These are phyloP conservation scores for Suhomyces taliae DNA, from an alignment of 1,139 yeast genomes.

Conservation along the genomic window DNA sequence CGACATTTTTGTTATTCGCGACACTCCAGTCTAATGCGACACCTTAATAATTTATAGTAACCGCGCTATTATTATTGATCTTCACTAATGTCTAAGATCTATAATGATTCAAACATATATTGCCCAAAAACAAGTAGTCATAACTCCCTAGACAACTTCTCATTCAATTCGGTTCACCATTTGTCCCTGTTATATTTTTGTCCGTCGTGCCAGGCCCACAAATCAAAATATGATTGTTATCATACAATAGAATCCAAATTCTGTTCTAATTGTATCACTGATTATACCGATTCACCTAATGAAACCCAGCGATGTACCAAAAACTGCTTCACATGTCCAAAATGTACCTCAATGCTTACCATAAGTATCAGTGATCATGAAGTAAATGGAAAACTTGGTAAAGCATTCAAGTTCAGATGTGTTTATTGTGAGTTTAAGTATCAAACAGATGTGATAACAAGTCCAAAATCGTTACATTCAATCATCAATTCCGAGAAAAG, in stretches of 20 bases:
- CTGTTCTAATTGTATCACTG: slow-evolving; percentile 40
- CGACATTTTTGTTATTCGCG: background rate
- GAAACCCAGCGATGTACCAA: slow-evolving; percentile 29
- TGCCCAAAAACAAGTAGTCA: slow-evolving; percentile 17
- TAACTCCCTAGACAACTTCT: slow-evolving; percentile 10
- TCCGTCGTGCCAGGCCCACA: slow-evolving; percentile 36
- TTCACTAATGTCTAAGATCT: slow-evolving; percentile 20
- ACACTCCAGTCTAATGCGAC: background rate
- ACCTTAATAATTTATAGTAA: background rate
- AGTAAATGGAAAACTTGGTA: slow-evolving; percentile 26
- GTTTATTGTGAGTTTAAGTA: slow-evolving; percentile 31
- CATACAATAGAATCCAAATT: slow-evolving; percentile 28
- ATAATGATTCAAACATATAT: slow-evolving; percentile 21
- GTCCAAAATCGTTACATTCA: slow-evolving; percentile 35
- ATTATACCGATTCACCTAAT: slow-evolving; percentile 25
- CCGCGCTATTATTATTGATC: background rate
- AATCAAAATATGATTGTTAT: slow-evolving; percentile 29
- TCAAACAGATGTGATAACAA: slow-evolving; percentile 29
- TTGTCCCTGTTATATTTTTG: slow-evolving; percentile 35
- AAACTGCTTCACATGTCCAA: slow-evolving; percentile 45
- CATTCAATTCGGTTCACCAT: slow-evolving; percentile 12
- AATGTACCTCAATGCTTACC: slow-evolving; percentile 29
- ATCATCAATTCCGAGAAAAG: slow-evolving; percentile 27
- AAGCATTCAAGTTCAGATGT: slow-evolving; percentile 36
- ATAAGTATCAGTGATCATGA: slow-evolving; percentile 26